These are phyloP conservation scores for Colletotrichum zoysiae DNA, from an alignment of 2,329 filamentous ascomycete genomes.

Conservation along the genomic window DNA sequence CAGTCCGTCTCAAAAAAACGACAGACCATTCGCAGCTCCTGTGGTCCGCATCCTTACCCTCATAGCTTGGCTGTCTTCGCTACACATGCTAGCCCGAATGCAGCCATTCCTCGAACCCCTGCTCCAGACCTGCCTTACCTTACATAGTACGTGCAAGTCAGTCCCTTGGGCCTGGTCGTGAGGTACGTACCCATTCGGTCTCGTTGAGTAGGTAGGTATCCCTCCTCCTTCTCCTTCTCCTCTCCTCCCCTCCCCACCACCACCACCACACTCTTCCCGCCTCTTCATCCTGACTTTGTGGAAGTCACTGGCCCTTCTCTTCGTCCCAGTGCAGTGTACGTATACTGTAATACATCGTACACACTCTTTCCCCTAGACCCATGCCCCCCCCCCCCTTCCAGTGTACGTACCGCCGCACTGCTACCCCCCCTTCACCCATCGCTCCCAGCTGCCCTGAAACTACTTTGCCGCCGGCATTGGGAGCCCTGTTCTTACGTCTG, in stretches of 20 bases:
- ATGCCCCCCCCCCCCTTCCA: not conserved
- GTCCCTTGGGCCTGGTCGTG: not conserved
- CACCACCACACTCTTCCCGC: slow-evolving; percentile 6
- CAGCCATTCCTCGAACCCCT: slow-evolving; percentile 35
- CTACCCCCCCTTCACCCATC: slow-evolving; percentile 7
- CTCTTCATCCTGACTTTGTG: slow-evolving; percentile 20
- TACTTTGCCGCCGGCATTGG: slow-evolving; percentile 40
- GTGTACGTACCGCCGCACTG: slow-evolving; percentile 14
- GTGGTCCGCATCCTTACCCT: slow-evolving; percentile 23
- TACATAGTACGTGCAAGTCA: slow-evolving; percentile 9
- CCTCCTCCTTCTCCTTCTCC: not conserved
- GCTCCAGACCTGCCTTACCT: slow-evolving; percentile 22
- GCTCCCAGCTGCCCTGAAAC: slow-evolving; percentile 41
- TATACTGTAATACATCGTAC: not conserved
- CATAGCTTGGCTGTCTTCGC: slow-evolving; percentile 25
- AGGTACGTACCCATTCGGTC: slow-evolving; percentile 4
- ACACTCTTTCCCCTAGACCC: slow-evolving; percentile 4
- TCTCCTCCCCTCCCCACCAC: not conserved
- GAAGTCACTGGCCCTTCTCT: slow-evolving; percentile 16
- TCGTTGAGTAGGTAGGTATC: not conserved
- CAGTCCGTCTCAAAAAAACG: not conserved
- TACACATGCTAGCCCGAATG: slow-evolving; percentile 34
- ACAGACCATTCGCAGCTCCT: not conserved
- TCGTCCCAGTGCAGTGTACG: not conserved
- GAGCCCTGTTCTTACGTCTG: slow-evolving; percentile 39